Conservation (phyloP, 2,329 filamentous ascomycete genomes). For the Dothistroma pini region DNA sequence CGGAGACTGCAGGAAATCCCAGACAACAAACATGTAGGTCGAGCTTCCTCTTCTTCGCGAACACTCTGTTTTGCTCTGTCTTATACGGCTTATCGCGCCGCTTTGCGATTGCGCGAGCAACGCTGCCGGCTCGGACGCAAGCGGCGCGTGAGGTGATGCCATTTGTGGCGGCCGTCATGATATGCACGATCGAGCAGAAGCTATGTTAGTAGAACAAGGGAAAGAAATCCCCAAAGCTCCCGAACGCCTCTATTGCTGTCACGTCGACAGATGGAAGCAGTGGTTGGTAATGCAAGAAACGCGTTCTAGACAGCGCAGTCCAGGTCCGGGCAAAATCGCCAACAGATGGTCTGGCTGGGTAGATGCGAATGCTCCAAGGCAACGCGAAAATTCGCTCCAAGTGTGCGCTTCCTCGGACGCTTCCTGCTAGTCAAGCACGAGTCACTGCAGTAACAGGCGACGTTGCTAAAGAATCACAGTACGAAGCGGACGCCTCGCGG, state of each 20-base stretch:
- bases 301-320: not conserved
- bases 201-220: conserved; percentile 18
- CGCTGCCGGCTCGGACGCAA: conserved; percentile 23
- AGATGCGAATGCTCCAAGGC: not conserved
- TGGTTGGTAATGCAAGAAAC: conserved; percentile 1
- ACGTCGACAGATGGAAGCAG: not conserved
- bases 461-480: not conserved
- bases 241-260: conserved; percentile 7
- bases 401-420: not conserved
- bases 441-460: conserved; percentile 1
- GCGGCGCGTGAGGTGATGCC: conserved; percentile 12
- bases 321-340: not conserved
- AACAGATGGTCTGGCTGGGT: not conserved
- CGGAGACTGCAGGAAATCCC: not conserved
- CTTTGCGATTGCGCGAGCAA: conserved; percentile 29
- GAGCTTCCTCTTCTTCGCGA: conserved; percentile 59
- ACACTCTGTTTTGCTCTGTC: conserved; percentile 55
- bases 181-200: conserved; percentile 10
- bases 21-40: conserved; percentile 45
- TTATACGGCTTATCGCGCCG: conserved; percentile 50
- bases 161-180: conserved; percentile 14
- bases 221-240: conserved; percentile 11
- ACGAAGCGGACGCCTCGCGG: not conserved
- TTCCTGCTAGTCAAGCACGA: not conserved
- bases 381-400: not conserved